phyloP scores from a whole-genome alignment of 768 basidiomycete species.

The Albatrellus ellisii region DNA sequence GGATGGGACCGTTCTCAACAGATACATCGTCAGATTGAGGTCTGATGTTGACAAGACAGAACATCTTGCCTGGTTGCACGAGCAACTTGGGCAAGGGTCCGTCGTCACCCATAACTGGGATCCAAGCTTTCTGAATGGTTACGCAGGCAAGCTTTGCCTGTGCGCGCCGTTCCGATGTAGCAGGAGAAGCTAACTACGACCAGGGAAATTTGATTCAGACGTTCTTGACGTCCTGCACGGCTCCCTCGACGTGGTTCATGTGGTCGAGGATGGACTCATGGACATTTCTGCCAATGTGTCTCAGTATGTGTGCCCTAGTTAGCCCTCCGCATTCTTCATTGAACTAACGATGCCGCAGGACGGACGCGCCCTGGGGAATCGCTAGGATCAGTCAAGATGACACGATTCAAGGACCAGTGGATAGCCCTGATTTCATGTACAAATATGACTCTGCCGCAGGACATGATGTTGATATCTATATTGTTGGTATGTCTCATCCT shows the following conservation, averaged over 20 bases:
- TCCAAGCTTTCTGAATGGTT: constrained; percentile 13
- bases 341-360: constrained; percentile 1
- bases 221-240: constrained; percentile 12
- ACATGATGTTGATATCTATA: constrained; percentile 27
- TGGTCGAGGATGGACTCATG: constrained; percentile 14
- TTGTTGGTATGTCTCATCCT: constrained; percentile 21
- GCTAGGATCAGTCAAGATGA: constrained; percentile 11
- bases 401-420: constrained; percentile 6
- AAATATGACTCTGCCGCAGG: constrained; percentile 22
- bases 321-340: too few species aligned
- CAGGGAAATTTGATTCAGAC: constrained; percentile 12
- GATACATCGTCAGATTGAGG: constrained; percentile 17
- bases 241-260: constrained; percentile 12
- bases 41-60: constrained; percentile 10
- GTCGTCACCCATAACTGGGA: constrained; percentile 15
- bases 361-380: constrained; percentile 16
- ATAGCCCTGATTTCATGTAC: constrained; percentile 10
- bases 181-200: too few species aligned
- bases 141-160: constrained; percentile 11
- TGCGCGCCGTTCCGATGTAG: not conserved
- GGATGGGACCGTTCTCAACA: too few species aligned
- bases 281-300: constrained; percentile 7
- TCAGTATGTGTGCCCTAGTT: constrained; percentile 4
- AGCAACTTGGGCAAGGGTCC: not conserved
- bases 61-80: constrained; percentile 11